Conservation (phyloP, 2,329 filamentous ascomycete species). For the Sphaerulina vaccinii region DNA sequence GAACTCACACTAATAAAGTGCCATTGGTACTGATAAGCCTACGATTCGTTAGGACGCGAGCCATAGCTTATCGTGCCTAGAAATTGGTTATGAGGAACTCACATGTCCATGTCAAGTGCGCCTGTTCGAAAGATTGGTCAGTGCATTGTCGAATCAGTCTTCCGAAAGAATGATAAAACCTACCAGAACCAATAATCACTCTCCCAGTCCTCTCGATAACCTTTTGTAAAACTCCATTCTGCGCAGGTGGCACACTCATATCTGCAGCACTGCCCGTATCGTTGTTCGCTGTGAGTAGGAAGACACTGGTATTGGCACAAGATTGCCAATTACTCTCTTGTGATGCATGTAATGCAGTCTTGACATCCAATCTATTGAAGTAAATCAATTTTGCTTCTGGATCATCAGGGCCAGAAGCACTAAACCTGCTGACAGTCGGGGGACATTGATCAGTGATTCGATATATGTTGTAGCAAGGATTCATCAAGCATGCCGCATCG, state of each 20-base stretch:
- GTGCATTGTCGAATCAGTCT: no score
- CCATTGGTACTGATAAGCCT: constrained; percentile 33
- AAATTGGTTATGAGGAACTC: constrained; percentile 31
- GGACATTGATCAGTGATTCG: constrained; percentile 34
- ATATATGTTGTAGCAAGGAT: constrained; percentile 38
- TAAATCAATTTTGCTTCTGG: constrained; percentile 15
- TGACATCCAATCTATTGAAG: constrained; percentile 37
- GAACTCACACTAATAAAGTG: no score
- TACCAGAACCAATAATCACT: constrained; percentile 30
- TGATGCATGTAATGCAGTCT: constrained; percentile 33
- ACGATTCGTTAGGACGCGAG: no score
- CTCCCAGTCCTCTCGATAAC: constrained; percentile 36
- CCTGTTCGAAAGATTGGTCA: constrained; percentile 20
- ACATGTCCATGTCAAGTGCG: constrained; percentile 27
- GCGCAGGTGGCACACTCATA: constrained; percentile 16
- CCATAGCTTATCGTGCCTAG: no score
- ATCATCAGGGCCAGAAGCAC: neutral
- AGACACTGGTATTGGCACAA: constrained; percentile 17
- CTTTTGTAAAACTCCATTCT: constrained; percentile 6
- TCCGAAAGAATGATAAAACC: neutral
- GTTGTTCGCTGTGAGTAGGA: neutral
- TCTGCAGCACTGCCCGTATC: constrained; percentile 12
- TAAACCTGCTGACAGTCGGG: constrained; percentile 19
- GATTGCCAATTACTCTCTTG: constrained; percentile 18
- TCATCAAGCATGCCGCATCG: constrained; percentile 18